Evolutionary conservation across 2,329 filamentous ascomycete species (phyloP), one percentile per base, ranked within the genome.

Genomic region (Xylaria hypoxylon): DNA sequence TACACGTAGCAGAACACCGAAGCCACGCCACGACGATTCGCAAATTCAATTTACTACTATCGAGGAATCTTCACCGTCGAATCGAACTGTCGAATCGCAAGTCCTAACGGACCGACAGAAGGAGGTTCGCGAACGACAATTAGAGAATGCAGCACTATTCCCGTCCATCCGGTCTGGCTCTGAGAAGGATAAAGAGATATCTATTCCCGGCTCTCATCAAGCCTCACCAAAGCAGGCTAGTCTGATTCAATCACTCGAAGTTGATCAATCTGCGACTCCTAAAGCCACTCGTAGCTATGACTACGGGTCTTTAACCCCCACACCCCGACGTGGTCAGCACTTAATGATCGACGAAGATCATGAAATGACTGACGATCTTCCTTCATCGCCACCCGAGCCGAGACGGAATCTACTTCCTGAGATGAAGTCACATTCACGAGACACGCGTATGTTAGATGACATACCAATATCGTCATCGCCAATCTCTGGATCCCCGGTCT

Each of bases 1-100:
- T 28, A 77, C 79, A 45, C 77, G 76, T n/a, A 80, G 77, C 56
- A 77, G 78, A 13, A 87, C 84, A 52, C 82, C 85, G 19, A 87
- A 86, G 65, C 82, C 90, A 31, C 87, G 91, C 38, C 93, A 97
- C 72, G 88, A 97, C 68, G 87, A 96, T 77, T 96, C 93, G 0
- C 93, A 96, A 74, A 85, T 96, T 28, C 85, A 92, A 48, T 96
- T 96, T 73, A 87, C 90, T 2, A 81, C 88, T 0, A 90, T 95
- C 52, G 85, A 87, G 33, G 87, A 89, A 13, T 87, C 89, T 0
- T 82, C 84, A 0, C 80, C 79, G 1, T 77, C 85, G 2, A 79
- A 83, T 4, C 78, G 80, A 15, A 79, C 77, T 0, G 75, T 84
- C 2, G 89, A 92, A 62, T 93, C 91, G 0, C 93, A 96, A 72